Evolutionary conservation across 1,284 basidiomycete species (phyloP).

Genomic region (Irpex sp.): DNA sequence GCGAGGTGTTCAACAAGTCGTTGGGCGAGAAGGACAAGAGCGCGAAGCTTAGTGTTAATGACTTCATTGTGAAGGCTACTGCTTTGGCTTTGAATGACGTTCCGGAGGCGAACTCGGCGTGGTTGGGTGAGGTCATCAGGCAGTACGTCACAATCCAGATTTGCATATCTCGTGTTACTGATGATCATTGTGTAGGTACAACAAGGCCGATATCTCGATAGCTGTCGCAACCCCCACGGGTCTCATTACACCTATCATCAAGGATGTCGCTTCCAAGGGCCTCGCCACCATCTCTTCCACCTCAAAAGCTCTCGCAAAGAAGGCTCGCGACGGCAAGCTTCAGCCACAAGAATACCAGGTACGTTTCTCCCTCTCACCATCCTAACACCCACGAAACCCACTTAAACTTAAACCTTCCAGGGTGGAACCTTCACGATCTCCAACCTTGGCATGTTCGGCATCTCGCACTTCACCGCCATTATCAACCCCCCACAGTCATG

Average conservation of each 20-base stretch:
- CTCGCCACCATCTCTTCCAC: conserved; percentile 90
- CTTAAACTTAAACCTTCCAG: conserved; percentile 31
- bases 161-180: conserved; percentile 5
- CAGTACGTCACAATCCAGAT: conserved; percentile 55
- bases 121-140: conserved; percentile 94
- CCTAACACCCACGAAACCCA: too few relatives aligned
- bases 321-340: conserved; percentile 96
- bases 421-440: conserved; percentile 99
- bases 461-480: conserved; percentile 96
- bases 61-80: conserved; percentile 97
- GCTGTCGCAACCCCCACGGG: conserved; percentile 97
- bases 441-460: conserved; percentile 98
- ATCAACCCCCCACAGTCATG: conserved; percentile 99
- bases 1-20: conserved; percentile 94
- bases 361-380: not conserved
- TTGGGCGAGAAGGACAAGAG: conserved; percentile 80
- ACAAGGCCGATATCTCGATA: conserved; percentile 95
- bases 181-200: conserved; percentile 58
- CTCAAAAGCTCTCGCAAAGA: conserved; percentile 90
- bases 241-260: conserved; percentile 97
- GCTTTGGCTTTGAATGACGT: conserved; percentile 91
- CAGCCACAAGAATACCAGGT: conserved; percentile 96
- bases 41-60: conserved; percentile 95
- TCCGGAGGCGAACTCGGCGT: conserved; percentile 97
- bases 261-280: conserved; percentile 90